Evolutionary conservation across 331 rosid genomes (phyloP).

Genomic region (Quercus tomentella): DNA sequence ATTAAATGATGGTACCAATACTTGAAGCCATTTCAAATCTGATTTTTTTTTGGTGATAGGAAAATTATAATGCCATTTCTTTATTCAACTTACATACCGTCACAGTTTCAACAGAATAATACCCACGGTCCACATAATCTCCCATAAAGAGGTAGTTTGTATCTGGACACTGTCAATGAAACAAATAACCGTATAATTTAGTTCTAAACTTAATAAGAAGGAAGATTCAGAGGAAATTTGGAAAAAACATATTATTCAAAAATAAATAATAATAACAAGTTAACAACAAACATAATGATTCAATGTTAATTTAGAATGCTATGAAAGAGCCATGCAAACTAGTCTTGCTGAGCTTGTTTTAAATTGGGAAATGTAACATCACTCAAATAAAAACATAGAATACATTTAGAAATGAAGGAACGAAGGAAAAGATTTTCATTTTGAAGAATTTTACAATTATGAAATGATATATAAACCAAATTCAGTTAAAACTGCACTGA

Average conservation of each 20-base stretch:
- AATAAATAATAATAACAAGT: slow-evolving; percentile 7
- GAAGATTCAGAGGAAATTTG: background rate
- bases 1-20: background rate
- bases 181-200: slow-evolving; percentile 6
- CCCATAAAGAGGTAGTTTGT: slow-evolving; percentile 99
- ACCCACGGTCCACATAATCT: slow-evolving; percentile 99
- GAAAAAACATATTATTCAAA: background rate
- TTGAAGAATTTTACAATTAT: background rate
- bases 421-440: background rate
- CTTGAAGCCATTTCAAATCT: background rate
- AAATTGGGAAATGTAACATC: too few relatives aligned
- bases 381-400: too few relatives aligned
- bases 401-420: background rate
- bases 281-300: background rate
- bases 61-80: background rate
- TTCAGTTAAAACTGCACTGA: too few relatives aligned
- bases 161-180: slow-evolving; percentile 89
- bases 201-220: slow-evolving; percentile 3
- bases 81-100: slow-evolving; percentile 57
- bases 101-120: slow-evolving; percentile 98
- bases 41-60: background rate
- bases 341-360: too few relatives aligned
- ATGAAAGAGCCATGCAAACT: too few relatives aligned
- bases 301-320: too few relatives aligned
- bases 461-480: background rate